Evolutionary conservation across 2,329 filamentous ascomycete genomes (phyloP), one percentile per base, ranked within the genome.

Genomic region (Raffaelea deltoideospora): DNA sequence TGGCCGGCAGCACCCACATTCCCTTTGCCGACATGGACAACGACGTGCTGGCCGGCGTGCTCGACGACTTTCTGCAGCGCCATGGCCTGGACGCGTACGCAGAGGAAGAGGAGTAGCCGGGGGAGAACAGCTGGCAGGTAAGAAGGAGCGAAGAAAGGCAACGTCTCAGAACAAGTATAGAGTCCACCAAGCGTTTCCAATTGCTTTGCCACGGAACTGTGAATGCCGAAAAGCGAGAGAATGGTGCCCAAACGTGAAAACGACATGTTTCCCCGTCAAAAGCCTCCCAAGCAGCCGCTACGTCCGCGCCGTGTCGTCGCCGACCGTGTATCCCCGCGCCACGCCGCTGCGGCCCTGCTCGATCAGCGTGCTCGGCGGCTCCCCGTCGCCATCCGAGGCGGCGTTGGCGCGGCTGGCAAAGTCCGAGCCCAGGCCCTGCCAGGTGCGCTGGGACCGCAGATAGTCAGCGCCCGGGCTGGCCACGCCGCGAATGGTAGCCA

Each of bases 401-500:
- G 8, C 9, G 29, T 10, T n/a, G 29, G 26, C 20, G 15, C 61
- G 61, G n/a, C 59, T 45, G 57, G 68, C 65, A 48, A 86, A 92
- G 53, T 98, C 90, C 43, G 75, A 93, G 0, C 90, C 90, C 19
- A 98, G 59, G 0, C 90, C 90, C 50, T 80, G 80, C 90, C 90
- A 98, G 4, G 84, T 93, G 39, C 90, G 64, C 49, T 87, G 73
- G 4, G 79, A 81, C 23, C 79, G 72, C 43, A 98, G 60, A 47
- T 73, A 96, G 54, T 95, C 84, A 1, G 90, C 90, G 0, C 85
- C 90, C 0, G 90, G 90, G 32, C 88, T 96, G n/a, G 80, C 66
- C 1, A 88, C 72, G 7, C 86, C 85, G 35, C 87, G 88, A 46
- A 96, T 75, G 32, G 77, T 76, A 0, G 84, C 79, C 15, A 96